Percentiles rank a stretch among this genome's conserved stretches.
These are phyloP conservation scores for Calvatia gigantea DNA, from an alignment of 768 basidiomycete genomes.

Conservation along the genomic window DNA sequence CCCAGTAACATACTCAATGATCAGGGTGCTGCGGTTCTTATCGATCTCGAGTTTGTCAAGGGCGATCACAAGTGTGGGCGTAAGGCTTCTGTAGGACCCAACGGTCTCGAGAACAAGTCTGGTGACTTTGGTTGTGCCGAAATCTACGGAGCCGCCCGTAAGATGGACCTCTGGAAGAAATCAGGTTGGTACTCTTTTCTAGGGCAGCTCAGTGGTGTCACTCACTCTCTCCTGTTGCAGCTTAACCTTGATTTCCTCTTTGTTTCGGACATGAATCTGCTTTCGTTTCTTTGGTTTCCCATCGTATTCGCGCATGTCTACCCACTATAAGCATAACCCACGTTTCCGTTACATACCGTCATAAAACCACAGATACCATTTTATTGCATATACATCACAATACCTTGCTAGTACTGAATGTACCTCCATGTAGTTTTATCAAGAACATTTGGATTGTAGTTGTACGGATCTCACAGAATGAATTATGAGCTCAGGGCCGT, in stretches of 20 bases:
- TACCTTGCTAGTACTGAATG: background rate
- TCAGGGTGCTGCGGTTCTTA: conserved; percentile 4
- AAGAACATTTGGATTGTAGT: background rate
- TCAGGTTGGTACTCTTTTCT: background rate
- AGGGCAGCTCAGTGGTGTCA: too few species aligned
- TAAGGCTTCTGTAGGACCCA: conserved; percentile 1
- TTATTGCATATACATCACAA: background rate
- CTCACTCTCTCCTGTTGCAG: background rate
- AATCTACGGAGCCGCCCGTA: conserved; percentile 7
- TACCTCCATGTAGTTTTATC: background rate
- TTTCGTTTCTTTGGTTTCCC: background rate
- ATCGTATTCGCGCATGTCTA: background rate
- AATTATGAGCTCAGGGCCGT: too few species aligned
- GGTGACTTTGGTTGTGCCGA: conserved; percentile 11
- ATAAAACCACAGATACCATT: conserved; percentile 7
- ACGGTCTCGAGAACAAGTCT: conserved; percentile 8
- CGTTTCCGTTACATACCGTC: background rate
- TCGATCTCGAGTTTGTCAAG: conserved; percentile 10
- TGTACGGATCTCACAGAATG: too few species aligned
- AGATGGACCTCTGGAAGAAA: conserved; percentile 14
- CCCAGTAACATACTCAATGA: conserved; percentile 9
- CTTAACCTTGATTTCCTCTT: background rate
- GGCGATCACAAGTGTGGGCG: conserved; percentile 10
- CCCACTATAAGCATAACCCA: background rate
- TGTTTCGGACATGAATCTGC: background rate